Evolutionary conservation across 768 basidiomycete species (phyloP).

Genomic region (Boletus tylopilopsis): DNA sequence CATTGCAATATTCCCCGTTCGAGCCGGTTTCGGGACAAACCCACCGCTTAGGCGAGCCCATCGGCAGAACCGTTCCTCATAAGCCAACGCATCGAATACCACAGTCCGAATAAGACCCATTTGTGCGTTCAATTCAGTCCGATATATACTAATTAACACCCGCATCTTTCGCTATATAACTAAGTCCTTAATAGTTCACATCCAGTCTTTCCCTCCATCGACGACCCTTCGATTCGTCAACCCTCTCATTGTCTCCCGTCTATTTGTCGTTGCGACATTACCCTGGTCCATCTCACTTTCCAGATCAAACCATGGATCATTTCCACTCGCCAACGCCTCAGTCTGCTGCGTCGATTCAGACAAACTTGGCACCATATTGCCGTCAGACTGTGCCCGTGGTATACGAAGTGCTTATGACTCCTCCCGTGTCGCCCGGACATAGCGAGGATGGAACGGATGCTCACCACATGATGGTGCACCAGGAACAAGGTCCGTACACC

Average conservation of each 20-base stretch:
- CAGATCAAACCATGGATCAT: slow-evolving; percentile 23
- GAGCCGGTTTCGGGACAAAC: slow-evolving; percentile 3
- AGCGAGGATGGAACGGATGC: slow-evolving; percentile 37
- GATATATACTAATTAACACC: slow-evolving; percentile 5
- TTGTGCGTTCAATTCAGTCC: slow-evolving; percentile 8
- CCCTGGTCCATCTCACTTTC: neutral
- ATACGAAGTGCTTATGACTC: slow-evolving; percentile 63
- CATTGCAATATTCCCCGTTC: slow-evolving; percentile 13
- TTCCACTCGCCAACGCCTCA: slow-evolving; percentile 21
- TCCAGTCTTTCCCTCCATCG: neutral
- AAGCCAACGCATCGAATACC: slow-evolving; percentile 3
- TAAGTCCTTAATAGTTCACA: neutral
- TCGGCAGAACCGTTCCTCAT: slow-evolving; percentile 1
- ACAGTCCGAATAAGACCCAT: slow-evolving; percentile 10
- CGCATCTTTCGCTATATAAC: slow-evolving; percentile 6
- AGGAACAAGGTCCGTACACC: slow-evolving; percentile 10
- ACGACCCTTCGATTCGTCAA: neutral
- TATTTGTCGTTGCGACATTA: neutral
- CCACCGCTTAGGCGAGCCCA: slow-evolving; percentile 3
- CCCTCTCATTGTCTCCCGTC: neutral
- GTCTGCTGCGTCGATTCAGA: slow-evolving; percentile 9
- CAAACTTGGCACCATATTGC: slow-evolving; percentile 20
- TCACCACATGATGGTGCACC: slow-evolving; percentile 9
- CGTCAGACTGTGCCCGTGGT: slow-evolving; percentile 43
- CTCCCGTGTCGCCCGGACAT: slow-evolving; percentile 60